A percentile compares a stretch with the other conserved stretches of the same genome.
These are phyloP conservation scores for Wallacemonas sp. DNA, from an alignment of 208 protist species.

Conservation along the genomic window DNA sequence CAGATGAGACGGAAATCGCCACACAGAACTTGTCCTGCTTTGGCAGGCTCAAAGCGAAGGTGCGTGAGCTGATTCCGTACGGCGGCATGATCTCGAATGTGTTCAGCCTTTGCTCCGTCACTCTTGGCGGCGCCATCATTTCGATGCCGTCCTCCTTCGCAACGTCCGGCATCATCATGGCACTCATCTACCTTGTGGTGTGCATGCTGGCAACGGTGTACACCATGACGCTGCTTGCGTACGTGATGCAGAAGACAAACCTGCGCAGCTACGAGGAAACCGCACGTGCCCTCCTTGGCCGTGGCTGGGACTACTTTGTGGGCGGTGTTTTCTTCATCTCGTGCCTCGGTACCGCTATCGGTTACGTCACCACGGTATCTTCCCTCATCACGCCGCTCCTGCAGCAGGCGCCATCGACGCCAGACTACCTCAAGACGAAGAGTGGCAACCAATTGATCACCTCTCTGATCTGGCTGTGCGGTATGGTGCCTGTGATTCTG, in stretches of 20 bases:
- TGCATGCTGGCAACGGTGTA: conserved; percentile 52
- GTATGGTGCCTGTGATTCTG: conserved; percentile 76
- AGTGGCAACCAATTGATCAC: conserved; percentile 49
- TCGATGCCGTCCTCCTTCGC: conserved; percentile 54
- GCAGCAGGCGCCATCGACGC: conserved; percentile 18
- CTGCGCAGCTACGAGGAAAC: conserved; percentile 60
- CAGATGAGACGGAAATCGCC: too few relatives aligned
- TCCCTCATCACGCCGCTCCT: conserved; percentile 49
- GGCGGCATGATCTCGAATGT: conserved; percentile 50
- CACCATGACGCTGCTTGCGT: conserved; percentile 45
- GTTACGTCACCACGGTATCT: conserved; percentile 54
- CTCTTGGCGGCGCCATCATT: conserved; percentile 71
- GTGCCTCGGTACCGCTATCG: conserved; percentile 55
- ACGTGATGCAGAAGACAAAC: conserved; percentile 28
- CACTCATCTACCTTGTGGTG: conserved; percentile 59
- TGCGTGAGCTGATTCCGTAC: conserved; percentile 67
- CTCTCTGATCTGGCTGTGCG: conserved; percentile 49
- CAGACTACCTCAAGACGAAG: conserved; percentile 29
- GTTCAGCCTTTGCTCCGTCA: conserved; percentile 63
- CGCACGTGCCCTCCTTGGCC: conserved; percentile 39
- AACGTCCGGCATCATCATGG: conserved; percentile 50
- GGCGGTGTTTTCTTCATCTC: conserved; percentile 45
- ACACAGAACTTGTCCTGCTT: too few relatives aligned
- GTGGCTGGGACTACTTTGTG: conserved; percentile 48
- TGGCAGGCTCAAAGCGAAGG: too few relatives aligned